Base-by-base conservation (phyloP, 257 asterid species). In the Fraxinus cuspidata region DNA sequence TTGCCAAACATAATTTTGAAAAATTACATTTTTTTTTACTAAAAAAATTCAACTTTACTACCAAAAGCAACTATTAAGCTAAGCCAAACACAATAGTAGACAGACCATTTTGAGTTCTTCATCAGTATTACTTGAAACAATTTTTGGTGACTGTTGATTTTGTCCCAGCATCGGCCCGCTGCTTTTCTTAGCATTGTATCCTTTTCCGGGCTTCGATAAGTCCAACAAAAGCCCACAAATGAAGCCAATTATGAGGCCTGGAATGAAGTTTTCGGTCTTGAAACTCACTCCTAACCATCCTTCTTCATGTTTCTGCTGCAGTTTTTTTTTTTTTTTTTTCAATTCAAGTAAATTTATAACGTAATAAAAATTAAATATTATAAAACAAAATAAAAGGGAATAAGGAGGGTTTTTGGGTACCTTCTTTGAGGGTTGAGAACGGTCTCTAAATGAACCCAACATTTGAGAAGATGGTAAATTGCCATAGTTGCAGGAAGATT, bases 221-320 rank as follows among this genome's bases (percentile, higher is more conserved):
- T 95, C 97, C 79, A 90, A 76, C 23, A 95, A 78, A 32, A 95
- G 77, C 58, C 99, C 99, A 3, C 87, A 69, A 71, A 95, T 79
- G 86, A 95, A 93, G 38, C 99, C 99, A 44, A 93, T 95, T 40
- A 93, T 83, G 13, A 95, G 87, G 53, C 99, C 99, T 23, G 99
- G 99, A 9, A 95, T 79, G 88, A 95, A 95, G 70, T 95, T 93
- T 76, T 90, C 98, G 35, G 97, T 90, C 97, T 78, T 89, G 92
- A 95, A 95, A 85, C 97, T 88, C 81, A 82, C 93, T 77, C 93
- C 96, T 40, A 91, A 37, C 94, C 94, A 81, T 88, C 88, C 92
- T 69, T 71, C 86, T 80, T 87, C 91, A 81, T 89, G 86, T 74
- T 88, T 91, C 83, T 86, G 85, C 90, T 38, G 73, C 83, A 74